phyloP scores from a whole-genome alignment of 2,329 filamentous ascomycete genomes.

The Gyromitra esculenta region DNA sequence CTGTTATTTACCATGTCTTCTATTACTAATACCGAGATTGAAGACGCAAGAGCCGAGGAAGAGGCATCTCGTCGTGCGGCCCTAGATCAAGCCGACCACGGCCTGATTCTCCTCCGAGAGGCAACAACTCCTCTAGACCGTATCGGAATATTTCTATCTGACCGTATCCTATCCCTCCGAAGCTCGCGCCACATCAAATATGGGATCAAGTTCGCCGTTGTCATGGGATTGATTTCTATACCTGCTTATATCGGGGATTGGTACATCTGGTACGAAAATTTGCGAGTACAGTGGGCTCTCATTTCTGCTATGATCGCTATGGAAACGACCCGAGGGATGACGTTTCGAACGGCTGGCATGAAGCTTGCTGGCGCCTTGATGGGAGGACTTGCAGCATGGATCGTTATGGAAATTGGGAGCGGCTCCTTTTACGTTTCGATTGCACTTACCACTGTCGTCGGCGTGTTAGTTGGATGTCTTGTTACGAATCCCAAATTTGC shows the following conservation, averaged over 20 bases:
- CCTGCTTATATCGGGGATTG: slow-evolving; percentile 52
- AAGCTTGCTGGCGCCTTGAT: slow-evolving; percentile 53
- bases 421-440: slow-evolving; percentile 41
- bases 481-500: slow-evolving; percentile 44
- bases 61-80: slow-evolving; percentile 22
- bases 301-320: slow-evolving; percentile 55
- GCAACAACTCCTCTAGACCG: slow-evolving; percentile 47
- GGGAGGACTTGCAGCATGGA: slow-evolving; percentile 50
- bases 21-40: neutral
- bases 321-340: slow-evolving; percentile 56
- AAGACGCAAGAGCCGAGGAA: slow-evolving; percentile 37
- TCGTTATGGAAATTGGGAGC: slow-evolving; percentile 43
- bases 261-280: slow-evolving; percentile 53
- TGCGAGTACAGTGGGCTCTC: slow-evolving; percentile 53
- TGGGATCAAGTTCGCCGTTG: slow-evolving; percentile 53
- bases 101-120: slow-evolving; percentile 43
- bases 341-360: slow-evolving; percentile 55
- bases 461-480: slow-evolving; percentile 51
- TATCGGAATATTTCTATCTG: slow-evolving; percentile 50
- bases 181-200: slow-evolving; percentile 55
- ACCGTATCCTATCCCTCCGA: slow-evolving; percentile 43
- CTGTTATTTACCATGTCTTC: neutral
- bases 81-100: slow-evolving; percentile 40
- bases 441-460: slow-evolving; percentile 46
- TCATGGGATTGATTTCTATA: slow-evolving; percentile 53